Evolutionary conservation across 2,329 filamentous ascomycete genomes (phyloP), one percentile per base, ranked within the genome.

Genomic region (Atkinsonella texensis): DNA sequence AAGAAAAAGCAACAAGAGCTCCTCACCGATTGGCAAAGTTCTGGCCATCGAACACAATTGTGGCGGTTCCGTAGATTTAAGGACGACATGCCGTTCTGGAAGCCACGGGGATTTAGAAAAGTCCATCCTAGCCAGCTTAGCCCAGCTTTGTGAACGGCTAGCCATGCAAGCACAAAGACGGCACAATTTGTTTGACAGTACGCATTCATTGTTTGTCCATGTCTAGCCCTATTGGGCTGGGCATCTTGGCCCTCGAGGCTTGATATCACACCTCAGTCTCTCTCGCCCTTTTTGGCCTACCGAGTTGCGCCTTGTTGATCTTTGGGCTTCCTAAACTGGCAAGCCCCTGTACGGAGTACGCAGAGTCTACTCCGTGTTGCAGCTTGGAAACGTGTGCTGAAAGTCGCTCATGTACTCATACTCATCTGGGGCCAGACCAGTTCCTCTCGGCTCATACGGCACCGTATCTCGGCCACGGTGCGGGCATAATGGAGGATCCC

Each of bases 371-470:
- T 35, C 33, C 3, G 33, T 11, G 10, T 35, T 35, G 35, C 35
- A 38, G 35, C 35, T 12, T 2, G 33, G 33, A 35, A 35, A 23
- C 2, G 20, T 35, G 9, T 35, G 35, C 35, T 38, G 35, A 38
- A 38, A 38, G 43, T 46, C 47, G 17, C 35, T 28, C 20, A 18
- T 32, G 7, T 38, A 4, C n/a, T n/a, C n/a, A n/a, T n/a, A n/a
- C n/a, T n/a, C n/a, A n/a, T n/a, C n/a, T n/a, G 33, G 47, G 47
- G 46, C 47, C 47, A 49, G 47, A 32, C 10, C 33, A 13, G 49
- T 40, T 40, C 33, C 31, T 35, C 43, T 46, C 49, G 49, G 49
- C 49, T 51, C 43, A 28, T 41, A 17, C 43, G 43, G 49, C 43
- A 51, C 35, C 32, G 43, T 33, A 42, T 35, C 49, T 46, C 35